phyloP scores from a whole-genome alignment of 2,329 filamentous ascomycete species.

The Stemphylium vesicarium region DNA sequence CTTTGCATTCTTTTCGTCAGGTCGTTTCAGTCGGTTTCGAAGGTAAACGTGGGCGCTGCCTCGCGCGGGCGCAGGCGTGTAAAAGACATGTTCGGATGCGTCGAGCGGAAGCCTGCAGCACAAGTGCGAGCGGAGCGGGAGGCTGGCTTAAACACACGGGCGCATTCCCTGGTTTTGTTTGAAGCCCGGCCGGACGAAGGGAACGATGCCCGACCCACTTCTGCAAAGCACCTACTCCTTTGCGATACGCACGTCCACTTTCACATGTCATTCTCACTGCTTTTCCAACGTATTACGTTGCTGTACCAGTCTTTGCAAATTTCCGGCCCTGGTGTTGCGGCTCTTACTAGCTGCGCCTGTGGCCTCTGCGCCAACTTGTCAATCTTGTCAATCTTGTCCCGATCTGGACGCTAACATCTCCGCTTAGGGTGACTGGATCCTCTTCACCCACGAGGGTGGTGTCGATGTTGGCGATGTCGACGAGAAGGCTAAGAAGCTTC shows the following conservation, averaged over 20 bases:
- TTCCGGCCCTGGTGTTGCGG: constrained; percentile 41
- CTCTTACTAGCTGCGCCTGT: constrained; percentile 30
- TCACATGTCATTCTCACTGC: constrained; percentile 39
- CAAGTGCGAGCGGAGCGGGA: constrained; percentile 18
- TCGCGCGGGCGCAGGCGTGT: constrained; percentile 7
- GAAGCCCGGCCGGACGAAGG: constrained; percentile 49
- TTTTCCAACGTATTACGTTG: constrained; percentile 21
- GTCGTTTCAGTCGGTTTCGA: constrained; percentile 8
- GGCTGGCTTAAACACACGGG: constrained; percentile 30
- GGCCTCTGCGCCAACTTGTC: constrained; percentile 29
- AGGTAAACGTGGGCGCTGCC: background rate
- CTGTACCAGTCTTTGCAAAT: constrained; percentile 21
- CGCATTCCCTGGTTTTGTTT: constrained; percentile 44
- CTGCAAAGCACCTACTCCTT: constrained; percentile 40
- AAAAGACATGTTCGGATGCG: constrained; percentile 19
- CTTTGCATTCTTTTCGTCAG: constrained; percentile 1
- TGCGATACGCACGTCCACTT: constrained; percentile 41
- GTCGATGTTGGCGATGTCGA: constrained; percentile 99
- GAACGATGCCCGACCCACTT: constrained; percentile 48
- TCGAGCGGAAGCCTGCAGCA: constrained; percentile 17
- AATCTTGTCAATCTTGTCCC: constrained; percentile 36
- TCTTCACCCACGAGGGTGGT: constrained; percentile 99
- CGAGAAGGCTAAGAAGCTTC: constrained; percentile 96
- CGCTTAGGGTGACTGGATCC: constrained; percentile 93
- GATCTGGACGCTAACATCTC: constrained; percentile 40